Evolutionary conservation across 805 yeast genomes (phyloP), one percentile per base, ranked within the genome.

Genomic region (Candida maesae): DNA sequence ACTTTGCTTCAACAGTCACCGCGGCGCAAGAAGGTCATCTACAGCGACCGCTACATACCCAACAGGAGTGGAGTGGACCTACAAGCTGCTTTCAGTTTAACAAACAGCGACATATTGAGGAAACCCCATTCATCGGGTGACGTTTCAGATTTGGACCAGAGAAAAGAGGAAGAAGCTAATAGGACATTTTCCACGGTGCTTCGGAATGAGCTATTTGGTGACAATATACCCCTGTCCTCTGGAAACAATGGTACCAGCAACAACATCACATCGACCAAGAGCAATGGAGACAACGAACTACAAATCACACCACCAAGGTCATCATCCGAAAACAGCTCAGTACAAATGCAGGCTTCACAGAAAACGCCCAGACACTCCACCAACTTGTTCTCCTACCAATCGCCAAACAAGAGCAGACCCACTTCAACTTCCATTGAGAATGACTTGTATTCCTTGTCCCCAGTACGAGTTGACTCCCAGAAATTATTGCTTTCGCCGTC

Each of bases 141-240:
- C 6, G 40, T 49, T 2, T 51, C 73, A 49, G 95, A 84, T 52
- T 65, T 83, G 17, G 93, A 85, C 47, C 66, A 70, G 28, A 74
- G 81, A 48, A 71, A 79, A 49, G 87, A 81, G 55, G 83, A 81
- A 51, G 95, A 86, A 55, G 96, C 96, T 5, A 86, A 86, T 58
- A 69, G 84, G 49, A 86, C 95, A 0, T 93, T 90, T 62, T 81
- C 90, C 41, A 79, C 91, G 0, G 85, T 93, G 2, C 66, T 93
- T 35, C 84, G 85, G 52, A 85, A 95, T 25, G 99, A 93, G 60
- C 65, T 93, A 26, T 93, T 93, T 68, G 98, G 97, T 13, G 93
- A 84, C 56, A 78, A 84, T 46, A 78, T 87, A 4, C 87, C 90
- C 5, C 70, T 50, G 24, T 34, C 51, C 3, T 15, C 46, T 3